Conservation (phyloP, 2,329 filamentous ascomycete genomes). For the Fusarium sp. region DNA sequence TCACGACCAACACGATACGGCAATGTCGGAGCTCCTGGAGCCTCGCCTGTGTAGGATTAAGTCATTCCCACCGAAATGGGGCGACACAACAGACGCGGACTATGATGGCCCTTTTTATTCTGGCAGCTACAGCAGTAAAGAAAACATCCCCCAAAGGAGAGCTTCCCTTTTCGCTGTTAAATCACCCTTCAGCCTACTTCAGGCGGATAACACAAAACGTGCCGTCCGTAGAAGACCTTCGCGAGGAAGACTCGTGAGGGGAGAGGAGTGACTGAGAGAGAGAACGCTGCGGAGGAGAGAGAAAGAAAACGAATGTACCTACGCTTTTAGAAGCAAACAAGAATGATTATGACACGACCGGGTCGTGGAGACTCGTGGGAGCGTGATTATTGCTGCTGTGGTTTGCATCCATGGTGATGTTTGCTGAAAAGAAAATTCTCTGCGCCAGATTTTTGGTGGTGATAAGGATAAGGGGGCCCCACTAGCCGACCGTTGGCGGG, state of each 20-base stretch:
- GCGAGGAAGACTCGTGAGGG: conserved; percentile 49
- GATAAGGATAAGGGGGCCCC: neutral
- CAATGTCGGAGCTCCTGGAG: conserved; percentile 63
- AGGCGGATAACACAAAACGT: conserved; percentile 52
- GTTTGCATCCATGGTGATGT: neutral
- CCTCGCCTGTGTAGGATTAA: conserved; percentile 59
- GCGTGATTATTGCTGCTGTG: neutral
- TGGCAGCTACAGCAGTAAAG: conserved; percentile 53
- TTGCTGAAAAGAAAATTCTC: conserved; percentile 20
- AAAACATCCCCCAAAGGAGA: conserved; percentile 9
- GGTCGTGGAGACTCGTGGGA: neutral
- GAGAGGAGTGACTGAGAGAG: conserved; percentile 47
- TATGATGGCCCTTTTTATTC: conserved; percentile 64
- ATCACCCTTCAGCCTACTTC: conserved; percentile 51
- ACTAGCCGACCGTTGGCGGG: conserved; percentile 25
- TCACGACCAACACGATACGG: neutral
- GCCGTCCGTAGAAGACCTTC: conserved; percentile 50
- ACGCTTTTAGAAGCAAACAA: neutral
- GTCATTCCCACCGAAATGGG: conserved; percentile 29
- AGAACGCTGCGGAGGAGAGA: conserved; percentile 40
- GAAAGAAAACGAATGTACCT: conserved; percentile 8
- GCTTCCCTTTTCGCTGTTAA: conserved; percentile 5
- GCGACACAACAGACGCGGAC: conserved; percentile 58
- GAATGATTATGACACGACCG: neutral
- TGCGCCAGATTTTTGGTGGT: conserved; percentile 18